A percentile compares a stretch with the other conserved stretches of the same genome.
These are phyloP conservation scores for Clonostachys byssicola DNA, from an alignment of 2,329 filamentous ascomycete genomes.

Conservation along the genomic window DNA sequence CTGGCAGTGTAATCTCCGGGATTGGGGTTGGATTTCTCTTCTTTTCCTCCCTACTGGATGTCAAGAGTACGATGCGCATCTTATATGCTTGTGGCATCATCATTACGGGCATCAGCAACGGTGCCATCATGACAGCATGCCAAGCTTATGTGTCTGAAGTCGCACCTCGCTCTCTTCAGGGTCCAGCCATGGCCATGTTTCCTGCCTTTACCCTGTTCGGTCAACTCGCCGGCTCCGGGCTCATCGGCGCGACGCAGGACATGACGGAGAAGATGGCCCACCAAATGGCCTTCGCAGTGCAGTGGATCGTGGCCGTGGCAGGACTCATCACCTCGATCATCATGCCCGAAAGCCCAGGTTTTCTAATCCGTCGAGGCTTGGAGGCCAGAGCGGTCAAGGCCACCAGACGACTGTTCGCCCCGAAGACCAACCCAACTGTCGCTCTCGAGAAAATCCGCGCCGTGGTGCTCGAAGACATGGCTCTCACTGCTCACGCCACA, in stretches of 20 bases:
- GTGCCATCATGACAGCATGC: constrained; percentile 33
- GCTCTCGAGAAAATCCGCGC: constrained; percentile 9
- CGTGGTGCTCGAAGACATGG: constrained; percentile 32
- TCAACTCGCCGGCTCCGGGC: constrained; percentile 37
- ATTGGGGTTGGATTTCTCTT: constrained; percentile 16
- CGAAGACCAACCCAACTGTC: constrained; percentile 4
- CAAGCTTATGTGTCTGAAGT: constrained; percentile 47
- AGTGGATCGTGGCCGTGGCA: constrained; percentile 36
- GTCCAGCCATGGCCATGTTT: constrained; percentile 40
- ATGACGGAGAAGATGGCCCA: constrained; percentile 23
- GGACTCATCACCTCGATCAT: constrained; percentile 34
- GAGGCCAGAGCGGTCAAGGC: constrained; percentile 33
- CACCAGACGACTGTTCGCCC: constrained; percentile 36
- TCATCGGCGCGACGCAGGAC: constrained; percentile 24
- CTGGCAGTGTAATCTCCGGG: constrained; percentile 14
- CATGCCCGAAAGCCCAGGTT: constrained; percentile 47
- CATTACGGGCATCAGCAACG: constrained; percentile 20
- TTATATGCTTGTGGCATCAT: constrained; percentile 15
- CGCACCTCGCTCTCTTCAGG: constrained; percentile 36
- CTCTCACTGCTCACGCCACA: constrained; percentile 30
- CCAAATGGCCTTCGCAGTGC: constrained; percentile 31
- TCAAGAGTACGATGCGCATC: constrained; percentile 8
- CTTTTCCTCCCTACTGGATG: constrained; percentile 11
- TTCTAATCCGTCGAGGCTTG: constrained; percentile 34
- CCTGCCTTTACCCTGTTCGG: constrained; percentile 43